Evolutionary conservation across 495 filamentous ascomycete genomes (phyloP).

Genomic region (Haplographium delicatum): DNA sequence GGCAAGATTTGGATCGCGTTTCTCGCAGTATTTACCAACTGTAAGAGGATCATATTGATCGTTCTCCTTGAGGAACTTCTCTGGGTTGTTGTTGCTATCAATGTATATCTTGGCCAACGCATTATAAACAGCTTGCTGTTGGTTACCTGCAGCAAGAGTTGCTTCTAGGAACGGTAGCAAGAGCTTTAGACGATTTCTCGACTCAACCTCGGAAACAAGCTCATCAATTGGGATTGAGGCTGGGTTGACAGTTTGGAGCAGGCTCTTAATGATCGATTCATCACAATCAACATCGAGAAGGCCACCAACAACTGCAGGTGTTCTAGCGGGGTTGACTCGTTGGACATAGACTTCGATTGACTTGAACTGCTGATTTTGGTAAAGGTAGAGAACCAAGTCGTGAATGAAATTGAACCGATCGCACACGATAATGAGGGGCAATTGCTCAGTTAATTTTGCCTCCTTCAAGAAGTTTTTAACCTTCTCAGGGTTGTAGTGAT

Average conservation of each 20-base stretch:
- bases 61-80: conserved; percentile 98
- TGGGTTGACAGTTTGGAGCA: conserved; percentile 83
- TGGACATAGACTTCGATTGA: conserved; percentile 99
- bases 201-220: conserved; percentile 91
- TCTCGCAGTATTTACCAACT: conserved; percentile 98
- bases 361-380: conserved; percentile 99
- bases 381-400: conserved; percentile 93
- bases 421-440: conserved; percentile 97
- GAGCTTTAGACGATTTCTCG: conserved; percentile 90
- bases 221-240: conserved; percentile 89
- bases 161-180: conserved; percentile 94
- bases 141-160: conserved; percentile 83
- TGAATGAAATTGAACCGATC: conserved; percentile 98
- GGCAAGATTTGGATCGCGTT: conserved; percentile 94
- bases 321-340: conserved; percentile 89
- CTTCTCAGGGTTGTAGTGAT: conserved; percentile 88
- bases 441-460: conserved; percentile 82
- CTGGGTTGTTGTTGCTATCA: conserved; percentile 97
- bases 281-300: conserved; percentile 98
- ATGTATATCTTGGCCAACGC: conserved; percentile 99
- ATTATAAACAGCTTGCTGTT: conserved; percentile 97
- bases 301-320: conserved; percentile 90
- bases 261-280: conserved; percentile 88
- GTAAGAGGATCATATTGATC: conserved; percentile 89
- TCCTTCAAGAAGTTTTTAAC: conserved; percentile 99